Base-by-base conservation (phyloP, 2,329 filamentous ascomycete genomes). In the Didymella pomorum region DNA sequence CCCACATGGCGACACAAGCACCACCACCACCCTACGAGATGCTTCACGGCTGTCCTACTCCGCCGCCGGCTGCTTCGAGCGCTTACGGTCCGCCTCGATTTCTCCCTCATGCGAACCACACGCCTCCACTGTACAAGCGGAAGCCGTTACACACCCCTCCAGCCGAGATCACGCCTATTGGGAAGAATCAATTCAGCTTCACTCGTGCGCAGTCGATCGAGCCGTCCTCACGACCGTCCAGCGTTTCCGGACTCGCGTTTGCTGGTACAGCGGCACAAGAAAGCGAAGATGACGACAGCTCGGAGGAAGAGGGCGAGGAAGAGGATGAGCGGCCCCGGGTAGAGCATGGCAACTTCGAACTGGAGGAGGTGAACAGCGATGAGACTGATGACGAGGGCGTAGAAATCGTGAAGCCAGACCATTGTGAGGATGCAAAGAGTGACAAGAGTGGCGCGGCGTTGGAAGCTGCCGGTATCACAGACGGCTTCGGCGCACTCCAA, bases 391-490 rank as follows among this genome's bases (percentile, higher is more conserved):
- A 77, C 45, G 75, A 73, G 52, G 78, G 80, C 54, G 69, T 78
- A 50, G 79, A 81, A 56, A 69, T 81, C 55, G 70, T 82, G 20
- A 72, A 73, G 35, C 81, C 81, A 4, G 76, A 81, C 48, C 75
- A 80, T 56, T 75, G 70, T 43, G 79, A 81, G 66, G 79, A 82
- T 58, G 78, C 72, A 8, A 72, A 69, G 31, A 79, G 74, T 45
- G 75, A 78, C 16, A 65, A 60, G 37, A 72, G 68, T 49, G 67
- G 52, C 39, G 46, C 46, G 29, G 68, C 64, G 56, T 64, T 72
- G 29, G 74, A 78, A 51, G 62, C 68, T 23, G 69, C 68, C 39
- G 67, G 67, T 11, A 68, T 78, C 20, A 64, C 75, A 26, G 65
- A 70, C 37, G 61, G 68, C 42, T 68, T 79, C 58, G 72, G 72